Evolutionary conservation across 805 yeast species (phyloP), one percentile per base, ranked within the genome.

Genomic region (Torulaspora microellipsoides): DNA sequence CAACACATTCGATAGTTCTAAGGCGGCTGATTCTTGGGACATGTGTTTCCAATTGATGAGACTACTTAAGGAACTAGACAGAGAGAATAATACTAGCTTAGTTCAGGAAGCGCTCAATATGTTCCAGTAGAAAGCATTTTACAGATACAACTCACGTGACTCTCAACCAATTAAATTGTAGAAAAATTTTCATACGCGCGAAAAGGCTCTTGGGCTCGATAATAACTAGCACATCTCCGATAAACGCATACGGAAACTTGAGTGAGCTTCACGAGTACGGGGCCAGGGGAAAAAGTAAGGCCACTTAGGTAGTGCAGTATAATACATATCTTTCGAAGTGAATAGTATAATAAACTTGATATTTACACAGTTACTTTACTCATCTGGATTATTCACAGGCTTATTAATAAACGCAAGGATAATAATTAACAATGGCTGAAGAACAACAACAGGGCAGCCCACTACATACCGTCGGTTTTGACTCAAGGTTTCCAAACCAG

Each of bases 401-500:
- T 20, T 20, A 20, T 7, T 20, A 20, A 20, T 20, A 20, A 20
- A 4, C 8, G 6, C 25, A 20, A 20, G 25, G 8, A 20, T 20
- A 20, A 4, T 20, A 20, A 11, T 12, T 13, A n/a, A 28, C 33
- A 31, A 43, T 47, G 50, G 31, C 47, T 25, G 47, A 42, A 37
- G 50, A 40, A 31, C 40, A 42, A 15, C 47, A 61, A 42, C 61
- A 58, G 42, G 72, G 65, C 46, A 60, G 71, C 57, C 76, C 76
- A 57, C 66, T 78, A 56, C 77, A 71, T 59, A 81, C 84, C 46
- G 82, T 80, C 63, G 85, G 84, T 49, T 85, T 85, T 74, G 95
- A 86, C 70, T 84, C 95, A 63, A 83, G 96, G 71, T 90, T 90
- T 81, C 98, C 99, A 57, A 81, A 88, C 77, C 90, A 82, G 71